phyloP scores from a whole-genome alignment of 1,284 basidiomycete genomes.

The Leccinum subrobustum region DNA sequence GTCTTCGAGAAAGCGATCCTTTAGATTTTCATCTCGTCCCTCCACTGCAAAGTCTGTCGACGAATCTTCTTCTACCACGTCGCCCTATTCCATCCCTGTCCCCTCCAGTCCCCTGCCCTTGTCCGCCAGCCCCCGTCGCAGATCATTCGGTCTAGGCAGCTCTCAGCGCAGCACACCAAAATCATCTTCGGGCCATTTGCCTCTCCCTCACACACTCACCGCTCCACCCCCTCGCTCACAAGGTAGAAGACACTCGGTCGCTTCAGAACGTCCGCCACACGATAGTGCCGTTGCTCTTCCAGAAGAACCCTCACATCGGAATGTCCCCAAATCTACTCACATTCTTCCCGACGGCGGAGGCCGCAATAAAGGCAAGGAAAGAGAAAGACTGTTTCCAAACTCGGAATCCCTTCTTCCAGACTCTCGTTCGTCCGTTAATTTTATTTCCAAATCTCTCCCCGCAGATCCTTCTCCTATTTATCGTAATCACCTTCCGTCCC shows the following conservation, averaged over 20 bases:
- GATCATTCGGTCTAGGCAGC: constrained; percentile 31
- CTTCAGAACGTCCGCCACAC: constrained; percentile 33
- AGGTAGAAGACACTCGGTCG: constrained; percentile 28
- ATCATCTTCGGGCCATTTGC: constrained; percentile 29
- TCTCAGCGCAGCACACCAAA: constrained; percentile 33
- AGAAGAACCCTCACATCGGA: constrained; percentile 23
- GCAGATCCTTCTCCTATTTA: constrained; percentile 14
- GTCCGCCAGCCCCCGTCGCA: constrained; percentile 35
- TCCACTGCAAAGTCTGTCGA: constrained; percentile 33
- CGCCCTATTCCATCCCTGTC: constrained; percentile 25
- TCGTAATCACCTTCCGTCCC: constrained; percentile 14
- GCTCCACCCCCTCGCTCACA: constrained; percentile 20
- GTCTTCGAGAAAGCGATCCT: constrained; percentile 31
- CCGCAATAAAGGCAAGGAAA: constrained; percentile 33
- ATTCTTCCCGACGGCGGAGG: constrained; percentile 10
- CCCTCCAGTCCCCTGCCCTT: constrained; percentile 31
- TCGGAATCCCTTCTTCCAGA: constrained; percentile 5
- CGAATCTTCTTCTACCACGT: constrained; percentile 22
- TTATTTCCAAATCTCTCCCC: constrained; percentile 25
- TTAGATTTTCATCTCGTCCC: constrained; percentile 34
- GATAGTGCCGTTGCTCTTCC: constrained; percentile 36
- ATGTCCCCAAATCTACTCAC: constrained; percentile 12
- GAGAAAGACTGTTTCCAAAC: constrained; percentile 9
- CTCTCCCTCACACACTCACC: constrained; percentile 22
- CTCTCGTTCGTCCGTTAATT: constrained; percentile 11